A percentile compares a stretch with the other conserved stretches of the same genome.
Conservation (phyloP, 495 filamentous ascomycete species). For the Staphylotrichum tortipilum region DNA sequence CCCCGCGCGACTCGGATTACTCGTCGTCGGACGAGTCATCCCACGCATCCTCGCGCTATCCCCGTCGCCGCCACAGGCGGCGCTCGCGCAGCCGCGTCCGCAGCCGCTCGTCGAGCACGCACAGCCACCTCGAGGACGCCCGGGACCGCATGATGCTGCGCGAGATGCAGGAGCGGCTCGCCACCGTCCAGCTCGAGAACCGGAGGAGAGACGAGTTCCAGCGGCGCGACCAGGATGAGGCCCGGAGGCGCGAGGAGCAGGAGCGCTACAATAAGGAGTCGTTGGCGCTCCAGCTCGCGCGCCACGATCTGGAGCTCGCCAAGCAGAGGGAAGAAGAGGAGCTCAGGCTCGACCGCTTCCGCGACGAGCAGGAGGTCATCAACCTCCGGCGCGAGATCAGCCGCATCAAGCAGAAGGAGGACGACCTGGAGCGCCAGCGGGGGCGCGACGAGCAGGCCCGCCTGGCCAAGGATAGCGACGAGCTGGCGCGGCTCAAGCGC, state of each 20-base stretch:
- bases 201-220: constrained; percentile 15
- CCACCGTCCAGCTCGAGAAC: constrained; percentile 12
- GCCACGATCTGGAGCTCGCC: constrained; percentile 36
- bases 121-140: constrained; percentile 24
- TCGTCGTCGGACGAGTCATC: constrained; percentile 24
- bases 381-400: constrained; percentile 20
- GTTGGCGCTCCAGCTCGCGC: constrained; percentile 32
- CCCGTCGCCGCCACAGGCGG: constrained; percentile 14
- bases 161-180: constrained; percentile 15
- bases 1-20: constrained; percentile 23
- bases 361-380: constrained; percentile 24
- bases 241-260: constrained; percentile 13
- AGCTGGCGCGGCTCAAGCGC: constrained; percentile 32
- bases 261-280: constrained; percentile 28
- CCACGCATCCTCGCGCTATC: constrained; percentile 4
- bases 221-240: constrained; percentile 24
- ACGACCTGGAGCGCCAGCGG: constrained; percentile 33
- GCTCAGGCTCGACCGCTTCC: constrained; percentile 21
- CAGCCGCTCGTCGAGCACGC: constrained; percentile 21
- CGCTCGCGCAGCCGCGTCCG: constrained; percentile 16
- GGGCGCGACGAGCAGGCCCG: constrained; percentile 33
- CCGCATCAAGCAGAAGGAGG: constrained; percentile 24
- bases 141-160: constrained; percentile 18
- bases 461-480: constrained; percentile 36
- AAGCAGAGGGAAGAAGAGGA: constrained; percentile 38